Evolutionary conservation across 2,329 filamentous ascomycete species (phyloP), one percentile per base, ranked within the genome.

Genomic region (Aspergillus carbonarius): DNA sequence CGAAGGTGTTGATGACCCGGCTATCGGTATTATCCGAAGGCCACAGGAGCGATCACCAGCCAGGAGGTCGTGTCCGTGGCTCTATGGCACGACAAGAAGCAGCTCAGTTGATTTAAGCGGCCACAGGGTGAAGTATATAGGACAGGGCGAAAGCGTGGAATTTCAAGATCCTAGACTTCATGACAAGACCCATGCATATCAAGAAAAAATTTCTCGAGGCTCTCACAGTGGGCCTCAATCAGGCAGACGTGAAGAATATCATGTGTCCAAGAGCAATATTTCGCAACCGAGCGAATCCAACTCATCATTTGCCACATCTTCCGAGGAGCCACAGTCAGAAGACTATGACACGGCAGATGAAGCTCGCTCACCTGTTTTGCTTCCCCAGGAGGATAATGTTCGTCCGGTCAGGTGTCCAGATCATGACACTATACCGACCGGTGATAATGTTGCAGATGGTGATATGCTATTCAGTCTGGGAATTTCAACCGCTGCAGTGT

Each of bases 301-400:
- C 25, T 44, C 63, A 23, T 61, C 67, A 9, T 66, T 63, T 15
- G 50, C 55, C 15, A 54, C 23, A 20, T 58, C 56, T 5, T 69
- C 68, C 15, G 56, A 63, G 8, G 64, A 65, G 3, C 57, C 66
- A n/a, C 59, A 54, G 5, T 65, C 66, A 30, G 71, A 71, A 6
- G 69, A 70, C 37, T 74, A 74, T 32, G 66, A 73, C 13, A 74
- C 72, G 6, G 71, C 72, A 30, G 69, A 72, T 25, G 72, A 74
- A 62, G 63, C 46, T 40, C 47, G 46, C 13, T 60, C 65, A 8
- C 53, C 62, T 40, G 40, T 57, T 15, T 62, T 67, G 3, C 60
- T 61, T 15, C 55, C 63, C 9, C 27, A 10, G 13, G 13, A 30
- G 35, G 49, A 60, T 20, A 51, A 62, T n/a, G 55, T 55, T 42